These are phyloP conservation scores for Protomyces lactucae-debilis DNA, from an alignment of 1,139 yeast species.

Conservation along the genomic window DNA sequence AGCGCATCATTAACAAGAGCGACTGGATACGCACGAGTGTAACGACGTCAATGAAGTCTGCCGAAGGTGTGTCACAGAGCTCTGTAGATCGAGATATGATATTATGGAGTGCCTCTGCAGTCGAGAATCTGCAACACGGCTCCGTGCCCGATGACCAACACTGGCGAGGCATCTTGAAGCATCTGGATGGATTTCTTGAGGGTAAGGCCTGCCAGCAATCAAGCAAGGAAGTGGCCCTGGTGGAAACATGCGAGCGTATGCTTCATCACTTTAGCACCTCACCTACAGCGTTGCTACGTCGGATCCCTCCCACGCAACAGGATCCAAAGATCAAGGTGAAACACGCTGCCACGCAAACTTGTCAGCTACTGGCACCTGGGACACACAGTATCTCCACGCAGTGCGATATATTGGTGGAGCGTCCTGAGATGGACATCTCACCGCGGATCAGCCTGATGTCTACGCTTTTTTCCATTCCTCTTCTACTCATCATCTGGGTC, in stretches of 20 bases:
- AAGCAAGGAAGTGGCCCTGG: not conserved
- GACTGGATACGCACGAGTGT: constrained; percentile 12
- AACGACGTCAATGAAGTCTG: not conserved
- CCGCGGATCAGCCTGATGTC: not conserved
- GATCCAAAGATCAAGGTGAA: not conserved
- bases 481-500: not conserved
- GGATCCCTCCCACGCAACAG: too few species aligned
- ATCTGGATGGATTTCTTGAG: not conserved
- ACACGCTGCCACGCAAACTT: not conserved
- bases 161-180: not conserved
- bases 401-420: not conserved
- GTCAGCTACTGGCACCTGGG: not conserved
- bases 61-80: not conserved
- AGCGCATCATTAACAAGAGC: not conserved
- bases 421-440: not conserved
- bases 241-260: not conserved
- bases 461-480: not conserved
- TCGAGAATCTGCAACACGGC: not conserved
- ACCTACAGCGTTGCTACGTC: not conserved
- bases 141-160: not conserved
- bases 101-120: constrained; percentile 1
- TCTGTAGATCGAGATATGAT: not conserved
- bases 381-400: not conserved
- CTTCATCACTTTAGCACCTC: not conserved
- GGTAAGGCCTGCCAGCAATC: not conserved